Evolutionary conservation across 2,329 filamentous ascomycete species (phyloP).

Genomic region (Scopulariopsis brevicaulis): DNA sequence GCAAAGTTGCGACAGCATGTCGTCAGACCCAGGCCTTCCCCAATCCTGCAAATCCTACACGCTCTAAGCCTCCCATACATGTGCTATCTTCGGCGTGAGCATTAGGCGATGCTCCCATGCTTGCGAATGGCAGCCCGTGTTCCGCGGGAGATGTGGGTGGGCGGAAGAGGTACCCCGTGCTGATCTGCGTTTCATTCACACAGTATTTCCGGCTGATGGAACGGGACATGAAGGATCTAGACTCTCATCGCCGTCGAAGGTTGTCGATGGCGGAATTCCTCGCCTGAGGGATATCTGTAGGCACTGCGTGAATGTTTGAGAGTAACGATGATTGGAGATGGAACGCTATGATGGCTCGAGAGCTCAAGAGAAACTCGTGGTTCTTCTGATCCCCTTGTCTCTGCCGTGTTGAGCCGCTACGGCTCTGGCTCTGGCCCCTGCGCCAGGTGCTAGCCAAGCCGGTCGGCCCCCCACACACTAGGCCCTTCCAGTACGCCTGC

Average conservation of each 20-base stretch:
- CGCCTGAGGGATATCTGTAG: background rate
- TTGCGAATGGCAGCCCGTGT: background rate
- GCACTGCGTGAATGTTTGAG: too few relatives aligned
- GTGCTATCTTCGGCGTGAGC: background rate
- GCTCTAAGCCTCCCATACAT: background rate
- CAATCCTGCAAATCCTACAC: background rate
- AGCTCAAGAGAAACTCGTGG: background rate
- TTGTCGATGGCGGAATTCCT: background rate
- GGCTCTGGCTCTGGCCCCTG: background rate
- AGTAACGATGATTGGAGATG: too few relatives aligned
- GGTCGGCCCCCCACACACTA: background rate
- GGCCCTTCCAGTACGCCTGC: background rate
- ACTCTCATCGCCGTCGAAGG: background rate
- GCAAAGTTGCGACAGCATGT: background rate
- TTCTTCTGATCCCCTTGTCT: background rate
- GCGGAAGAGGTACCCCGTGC: background rate
- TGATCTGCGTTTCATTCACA: background rate
- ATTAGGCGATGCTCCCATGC: background rate
- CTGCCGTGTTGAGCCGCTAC: background rate
- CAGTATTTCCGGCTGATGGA: background rate
- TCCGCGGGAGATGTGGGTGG: background rate
- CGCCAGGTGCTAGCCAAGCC: background rate
- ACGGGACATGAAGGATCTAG: background rate
- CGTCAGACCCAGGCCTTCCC: background rate
- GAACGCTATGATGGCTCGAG: too few relatives aligned